Conservation (phyloP, 306 rosid species). For the Vachellia pachyceras region DNA sequence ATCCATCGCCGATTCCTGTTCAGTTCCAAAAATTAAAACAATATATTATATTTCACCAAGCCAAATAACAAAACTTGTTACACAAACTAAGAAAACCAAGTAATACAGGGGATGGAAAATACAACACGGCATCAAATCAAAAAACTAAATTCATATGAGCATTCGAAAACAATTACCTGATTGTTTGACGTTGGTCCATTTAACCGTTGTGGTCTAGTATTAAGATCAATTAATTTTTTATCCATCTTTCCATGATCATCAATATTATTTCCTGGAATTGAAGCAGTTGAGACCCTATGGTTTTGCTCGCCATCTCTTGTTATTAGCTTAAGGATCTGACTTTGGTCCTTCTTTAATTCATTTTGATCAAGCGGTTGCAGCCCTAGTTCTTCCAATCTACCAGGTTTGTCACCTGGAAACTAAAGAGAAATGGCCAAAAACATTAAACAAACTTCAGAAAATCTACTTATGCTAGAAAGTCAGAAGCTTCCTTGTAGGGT, state of each 20-base stretch:
- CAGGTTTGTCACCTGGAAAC: slow-evolving; percentile 61
- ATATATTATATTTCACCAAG: slow-evolving; percentile 6
- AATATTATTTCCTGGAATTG: slow-evolving; percentile 40
- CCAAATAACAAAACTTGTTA: slow-evolving; percentile 14
- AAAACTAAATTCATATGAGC: neutral
- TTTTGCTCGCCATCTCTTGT: slow-evolving; percentile 41
- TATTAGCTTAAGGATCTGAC: slow-evolving; percentile 36
- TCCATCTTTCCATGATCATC: slow-evolving; percentile 45
- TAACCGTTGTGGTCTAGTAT: slow-evolving; percentile 52
- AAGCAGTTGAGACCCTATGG: slow-evolving; percentile 41
- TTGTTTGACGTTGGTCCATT: slow-evolving; percentile 48
- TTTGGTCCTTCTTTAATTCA: slow-evolving; percentile 43
- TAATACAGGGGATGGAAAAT: neutral
- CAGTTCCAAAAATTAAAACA: slow-evolving; percentile 43
- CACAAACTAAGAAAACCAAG: neutral
- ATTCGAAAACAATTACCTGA: slow-evolving; percentile 43
- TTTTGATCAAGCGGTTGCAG: slow-evolving; percentile 43
- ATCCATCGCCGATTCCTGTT: slow-evolving; percentile 41
- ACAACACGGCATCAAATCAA: neutral
- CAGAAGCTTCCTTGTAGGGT: slow-evolving; percentile 19
- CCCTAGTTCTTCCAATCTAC: slow-evolving; percentile 47
- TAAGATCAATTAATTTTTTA: slow-evolving; percentile 55
- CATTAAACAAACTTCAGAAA: slow-evolving; percentile 29
- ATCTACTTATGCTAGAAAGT: slow-evolving; percentile 7
- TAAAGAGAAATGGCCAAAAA: slow-evolving; percentile 36